Conservation (phyloP, 2,329 filamentous ascomycete species). For the Scytalidium sp. region DNA sequence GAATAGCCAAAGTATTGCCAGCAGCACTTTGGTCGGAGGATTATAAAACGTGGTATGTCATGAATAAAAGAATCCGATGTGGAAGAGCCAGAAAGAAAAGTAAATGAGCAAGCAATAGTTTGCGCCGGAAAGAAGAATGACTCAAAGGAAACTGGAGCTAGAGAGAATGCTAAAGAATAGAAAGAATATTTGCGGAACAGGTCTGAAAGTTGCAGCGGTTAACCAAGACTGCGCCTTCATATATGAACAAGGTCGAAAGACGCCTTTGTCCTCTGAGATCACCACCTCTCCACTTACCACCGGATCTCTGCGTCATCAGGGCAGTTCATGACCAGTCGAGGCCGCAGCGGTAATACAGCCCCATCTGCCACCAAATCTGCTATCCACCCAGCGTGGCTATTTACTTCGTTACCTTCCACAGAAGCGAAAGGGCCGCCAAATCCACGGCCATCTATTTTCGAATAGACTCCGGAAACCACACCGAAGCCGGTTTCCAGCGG, state of each 20-base stretch:
- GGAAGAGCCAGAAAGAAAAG: slow-evolving; percentile 8
- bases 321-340: background rate
- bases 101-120: slow-evolving; percentile 7
- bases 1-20: slow-evolving; percentile 2
- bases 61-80: slow-evolving; percentile 25
- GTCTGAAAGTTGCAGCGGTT: slow-evolving; percentile 29
- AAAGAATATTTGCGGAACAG: slow-evolving; percentile 9
- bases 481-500: slow-evolving; percentile 11
- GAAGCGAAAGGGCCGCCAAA: background rate
- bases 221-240: slow-evolving; percentile 33
- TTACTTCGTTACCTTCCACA: background rate
- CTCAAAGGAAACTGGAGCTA: slow-evolving; percentile 24
- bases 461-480: slow-evolving; percentile 21
- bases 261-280: slow-evolving; percentile 13
- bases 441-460: slow-evolving; percentile 23
- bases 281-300: background rate
- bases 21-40: slow-evolving; percentile 24
- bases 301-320: background rate
- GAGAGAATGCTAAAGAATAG: slow-evolving; percentile 25
- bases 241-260: slow-evolving; percentile 24
- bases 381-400: background rate
- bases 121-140: slow-evolving; percentile 15
- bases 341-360: background rate
- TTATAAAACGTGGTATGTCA: slow-evolving; percentile 30
- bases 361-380: background rate